Conservation (phyloP, 2,329 filamentous ascomycete genomes). For the Stagonosporopsis cucurbitacearum region DNA sequence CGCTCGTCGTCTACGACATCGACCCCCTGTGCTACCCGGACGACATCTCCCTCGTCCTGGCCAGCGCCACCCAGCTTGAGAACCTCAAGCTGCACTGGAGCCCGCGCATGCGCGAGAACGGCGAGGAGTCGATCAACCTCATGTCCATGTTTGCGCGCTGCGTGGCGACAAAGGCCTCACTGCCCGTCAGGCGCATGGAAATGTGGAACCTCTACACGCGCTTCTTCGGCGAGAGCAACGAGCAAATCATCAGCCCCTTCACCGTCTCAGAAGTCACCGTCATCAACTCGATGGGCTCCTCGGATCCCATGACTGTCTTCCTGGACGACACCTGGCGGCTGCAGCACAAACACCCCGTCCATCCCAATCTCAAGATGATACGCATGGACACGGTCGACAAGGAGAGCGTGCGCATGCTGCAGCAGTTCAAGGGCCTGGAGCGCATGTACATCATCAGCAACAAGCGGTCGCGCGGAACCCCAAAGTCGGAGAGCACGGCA, state of each 20-base stretch:
- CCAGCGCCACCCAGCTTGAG: conserved; percentile 60
- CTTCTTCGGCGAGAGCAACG: conserved; percentile 55
- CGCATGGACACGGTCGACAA: conserved; percentile 58
- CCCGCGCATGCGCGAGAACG: conserved; percentile 65
- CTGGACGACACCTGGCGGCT: conserved; percentile 62
- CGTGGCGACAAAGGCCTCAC: conserved; percentile 53
- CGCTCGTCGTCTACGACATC: conserved; percentile 63
- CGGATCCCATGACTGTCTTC: conserved; percentile 58
- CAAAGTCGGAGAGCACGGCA: conserved; percentile 36
- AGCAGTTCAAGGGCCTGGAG: conserved; percentile 54
- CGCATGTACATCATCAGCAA: conserved; percentile 60
- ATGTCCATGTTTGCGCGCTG: conserved; percentile 64
- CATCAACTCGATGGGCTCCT: conserved; percentile 59
- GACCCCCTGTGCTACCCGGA: conserved; percentile 70
- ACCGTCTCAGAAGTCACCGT: conserved; percentile 58
- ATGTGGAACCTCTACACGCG: conserved; percentile 66
- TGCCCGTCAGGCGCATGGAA: conserved; percentile 59
- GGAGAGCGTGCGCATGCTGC: conserved; percentile 53
- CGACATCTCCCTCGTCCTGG: conserved; percentile 64
- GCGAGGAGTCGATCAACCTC: conserved; percentile 64
- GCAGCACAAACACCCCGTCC: conserved; percentile 28
- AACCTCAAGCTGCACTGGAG: conserved; percentile 66
- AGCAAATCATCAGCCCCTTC: conserved; percentile 51
- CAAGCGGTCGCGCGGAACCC: conserved; percentile 26
- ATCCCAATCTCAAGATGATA: conserved; percentile 55